Conservation (phyloP, 495 filamentous ascomycete genomes). For the Stereocaulon alpinum region DNA sequence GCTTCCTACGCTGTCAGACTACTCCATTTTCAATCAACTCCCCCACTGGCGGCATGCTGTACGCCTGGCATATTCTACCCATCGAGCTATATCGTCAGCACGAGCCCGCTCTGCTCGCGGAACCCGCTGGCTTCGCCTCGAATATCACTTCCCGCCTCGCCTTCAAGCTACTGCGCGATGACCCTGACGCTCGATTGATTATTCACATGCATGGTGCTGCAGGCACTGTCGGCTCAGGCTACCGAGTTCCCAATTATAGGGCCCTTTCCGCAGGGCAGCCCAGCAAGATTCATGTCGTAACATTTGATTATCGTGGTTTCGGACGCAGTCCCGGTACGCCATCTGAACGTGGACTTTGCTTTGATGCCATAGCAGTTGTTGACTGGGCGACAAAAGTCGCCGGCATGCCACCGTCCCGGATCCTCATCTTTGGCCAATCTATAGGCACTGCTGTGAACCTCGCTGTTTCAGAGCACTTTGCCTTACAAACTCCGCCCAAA, state of each 20-base stretch:
- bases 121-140: slow-evolving; percentile 39
- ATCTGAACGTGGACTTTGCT: slow-evolving; percentile 59
- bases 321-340: slow-evolving; percentile 60
- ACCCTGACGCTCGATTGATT: slow-evolving; percentile 49
- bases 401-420: slow-evolving; percentile 51
- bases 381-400: slow-evolving; percentile 57
- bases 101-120: slow-evolving; percentile 39
- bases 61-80: slow-evolving; percentile 66
- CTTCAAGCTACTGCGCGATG: slow-evolving; percentile 52
- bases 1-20: slow-evolving; percentile 50
- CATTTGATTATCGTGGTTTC: slow-evolving; percentile 74
- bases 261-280: slow-evolving; percentile 46
- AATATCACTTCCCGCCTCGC: slow-evolving; percentile 45
- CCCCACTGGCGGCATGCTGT: slow-evolving; percentile 45
- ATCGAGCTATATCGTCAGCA: slow-evolving; percentile 51
- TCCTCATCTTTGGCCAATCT: slow-evolving; percentile 65
- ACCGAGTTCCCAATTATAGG: slow-evolving; percentile 53
- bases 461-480: slow-evolving; percentile 53
- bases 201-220: slow-evolving; percentile 48
- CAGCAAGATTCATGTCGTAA: slow-evolving; percentile 48
- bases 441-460: slow-evolving; percentile 66
- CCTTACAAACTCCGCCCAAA: slow-evolving; percentile 26
- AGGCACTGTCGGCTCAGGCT: slow-evolving; percentile 54
- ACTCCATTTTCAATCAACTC: slow-evolving; percentile 55
- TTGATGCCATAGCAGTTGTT: slow-evolving; percentile 54